phyloP scores from a whole-genome alignment of 208 protist genomes.

The Strigomonas culicis region DNA sequence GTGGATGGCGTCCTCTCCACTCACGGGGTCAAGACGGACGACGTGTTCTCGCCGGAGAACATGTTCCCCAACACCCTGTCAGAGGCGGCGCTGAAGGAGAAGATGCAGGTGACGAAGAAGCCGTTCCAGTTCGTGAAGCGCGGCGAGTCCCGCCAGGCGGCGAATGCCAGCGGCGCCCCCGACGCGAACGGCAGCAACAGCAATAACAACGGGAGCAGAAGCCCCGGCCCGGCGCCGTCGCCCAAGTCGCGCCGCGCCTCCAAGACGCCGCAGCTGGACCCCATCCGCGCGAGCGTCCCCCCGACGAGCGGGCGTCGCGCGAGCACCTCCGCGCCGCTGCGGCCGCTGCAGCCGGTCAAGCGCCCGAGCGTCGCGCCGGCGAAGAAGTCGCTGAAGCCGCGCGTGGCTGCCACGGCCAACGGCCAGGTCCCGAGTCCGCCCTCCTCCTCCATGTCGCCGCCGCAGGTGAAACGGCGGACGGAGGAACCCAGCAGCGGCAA shows the following conservation, averaged over 20 bases:
- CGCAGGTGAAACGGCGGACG: neutral
- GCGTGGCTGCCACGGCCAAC: neutral
- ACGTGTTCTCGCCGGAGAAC: constrained; percentile 64
- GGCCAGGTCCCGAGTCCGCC: neutral
- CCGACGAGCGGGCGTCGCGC: neutral
- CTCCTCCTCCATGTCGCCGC: constrained; percentile 7
- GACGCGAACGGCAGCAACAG: neutral
- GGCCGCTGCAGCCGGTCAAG: neutral
- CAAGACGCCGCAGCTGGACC: neutral
- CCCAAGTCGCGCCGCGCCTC: neutral
- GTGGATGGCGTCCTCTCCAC: constrained; percentile 51
- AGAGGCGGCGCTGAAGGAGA: constrained; percentile 39
- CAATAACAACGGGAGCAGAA: neutral
- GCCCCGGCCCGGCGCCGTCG: neutral
- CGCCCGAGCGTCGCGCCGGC: neutral
- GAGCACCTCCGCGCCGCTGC: neutral
- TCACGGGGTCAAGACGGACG: constrained; percentile 5
- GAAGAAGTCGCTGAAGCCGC: neutral
- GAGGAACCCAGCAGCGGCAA: neutral
- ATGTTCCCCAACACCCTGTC: constrained; percentile 77
- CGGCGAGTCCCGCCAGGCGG: constrained; percentile 30
- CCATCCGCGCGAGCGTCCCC: neutral
- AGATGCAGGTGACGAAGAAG: constrained; percentile 19
- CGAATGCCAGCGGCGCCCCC: neutral
- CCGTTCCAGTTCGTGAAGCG: constrained; percentile 47